Evolutionary conservation across 108 stramenopile species (phyloP), one percentile per base, ranked within the genome.

Genomic region (Skeletonema marinoi): DNA sequence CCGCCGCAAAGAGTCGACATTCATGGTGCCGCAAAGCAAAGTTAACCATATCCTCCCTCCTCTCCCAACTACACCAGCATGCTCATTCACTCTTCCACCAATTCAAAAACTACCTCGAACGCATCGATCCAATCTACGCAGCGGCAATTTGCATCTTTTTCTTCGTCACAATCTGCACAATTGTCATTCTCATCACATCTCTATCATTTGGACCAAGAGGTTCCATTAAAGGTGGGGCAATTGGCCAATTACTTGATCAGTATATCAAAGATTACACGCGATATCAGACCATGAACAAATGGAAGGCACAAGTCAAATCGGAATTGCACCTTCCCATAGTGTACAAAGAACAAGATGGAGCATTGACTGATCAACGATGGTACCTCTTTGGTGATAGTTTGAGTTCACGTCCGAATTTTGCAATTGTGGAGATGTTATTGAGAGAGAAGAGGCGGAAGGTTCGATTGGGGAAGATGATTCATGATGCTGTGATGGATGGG

Each of bases 361-460:
- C 69, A 63, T 50, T 67, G 16, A 11, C 7, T 2, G 54, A 56
- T 56, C 70, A 75, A 42, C 81, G 72, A 9, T 51, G 62, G 63
- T 75, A 56, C 35, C 81, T 74, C 3, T 32, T 72, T 32, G 81
- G 75, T 60, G 46, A 48, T 21, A 72, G 61, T 13, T 75, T 82
- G 19, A 54, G 56, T 31, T 66, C 81, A 30, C 69, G 81, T 0
- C 74, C 74, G 9, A 70, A 75, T 70, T 51, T 41, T 21, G 80
- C 70, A 1, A 54, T 75, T 66, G 80, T 81, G 25, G 80, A 81
- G 38, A 75, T 81, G 80, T 69, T 81, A 16, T 50, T 81, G 51
- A 66, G 80, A 32, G 80, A 81, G 32, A 74, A 66, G 65, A 54
- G 32, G 9, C 68, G 80, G 48, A 21, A 58, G 39, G 41, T 60